Evolutionary conservation across 2,329 filamentous ascomycete species (phyloP), one percentile per base, ranked within the genome.

Genomic region (Colletotrichum aenigma): DNA sequence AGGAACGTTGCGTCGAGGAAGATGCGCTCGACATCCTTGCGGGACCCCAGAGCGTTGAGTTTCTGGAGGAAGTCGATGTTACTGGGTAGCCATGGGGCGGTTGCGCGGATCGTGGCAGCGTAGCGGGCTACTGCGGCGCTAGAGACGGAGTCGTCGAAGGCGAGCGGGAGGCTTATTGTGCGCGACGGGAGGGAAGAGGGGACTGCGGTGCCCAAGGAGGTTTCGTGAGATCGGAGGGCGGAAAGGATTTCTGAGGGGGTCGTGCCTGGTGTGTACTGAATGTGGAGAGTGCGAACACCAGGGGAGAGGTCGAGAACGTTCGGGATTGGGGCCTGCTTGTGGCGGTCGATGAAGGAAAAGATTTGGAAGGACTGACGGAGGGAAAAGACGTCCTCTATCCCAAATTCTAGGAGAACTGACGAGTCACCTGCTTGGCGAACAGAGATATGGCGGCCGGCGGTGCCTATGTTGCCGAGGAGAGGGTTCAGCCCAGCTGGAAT

Each of bases 11-110:
- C 81, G 1, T 87, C 84, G 5, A 78, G 48, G 18, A 85, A 28
- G 3, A 82, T 32, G 5, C 76, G 55, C 4, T 79, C 78, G 12
- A 85, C 77, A 3, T 80, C 78, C 3, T 79, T 76, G 10, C 62
- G 68, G 36, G 68, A 55, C n/a, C 56, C 48, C 18, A 85, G 76
- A 0, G 80, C 83, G 73, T 86, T 86, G 13, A 85, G 77, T 58
- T 78, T 75, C 66, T 83, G 80, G 4, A 87, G 76, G 71, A 93
- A 94, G 1, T 89, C 86, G 55, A 93, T 85, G 70, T 93, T 93
- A 77, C 91, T 90, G 0, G 92, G 92, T 0, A 93, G 85, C 79
- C 92, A 94, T 0, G 90, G 88, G 0, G 92, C 92, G 65, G 91
- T 88, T 2, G 89, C 87, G 8, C 92, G 87, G 76, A 92, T 91